phyloP scores from a whole-genome alignment of 257 asterid species.

The Cordia subcordata region DNA sequence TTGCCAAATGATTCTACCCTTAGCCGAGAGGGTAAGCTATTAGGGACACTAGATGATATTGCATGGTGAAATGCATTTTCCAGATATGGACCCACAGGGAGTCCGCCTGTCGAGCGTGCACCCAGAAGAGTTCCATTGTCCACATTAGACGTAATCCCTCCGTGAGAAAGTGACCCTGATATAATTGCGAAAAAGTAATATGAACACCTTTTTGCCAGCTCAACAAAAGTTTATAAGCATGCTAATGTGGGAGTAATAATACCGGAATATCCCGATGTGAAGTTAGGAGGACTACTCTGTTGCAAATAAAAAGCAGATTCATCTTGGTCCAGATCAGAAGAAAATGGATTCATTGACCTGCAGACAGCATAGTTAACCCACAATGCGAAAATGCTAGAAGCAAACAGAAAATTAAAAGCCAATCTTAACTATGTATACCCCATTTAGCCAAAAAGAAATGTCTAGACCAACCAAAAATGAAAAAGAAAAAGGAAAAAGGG shows the following conservation, averaged over 20 bases:
- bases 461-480: not conserved
- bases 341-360: conserved; percentile 58
- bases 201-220: conserved; percentile 12
- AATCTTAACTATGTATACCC: not conserved
- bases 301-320: conserved; percentile 49
- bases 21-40: conserved; percentile 44
- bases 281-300: conserved; percentile 54
- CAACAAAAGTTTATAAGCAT: conserved; percentile 19
- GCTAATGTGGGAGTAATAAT: conserved; percentile 22
- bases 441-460: too few relatives aligned
- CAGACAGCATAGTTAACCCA: conserved; percentile 12
- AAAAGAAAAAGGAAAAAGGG: not conserved
- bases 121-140: conserved; percentile 49
- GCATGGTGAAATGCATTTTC: conserved; percentile 56
- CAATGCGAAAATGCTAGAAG: too few relatives aligned
- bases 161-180: conserved; percentile 58
- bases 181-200: conserved; percentile 14
- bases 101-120: conserved; percentile 51
- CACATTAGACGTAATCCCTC: conserved; percentile 33
- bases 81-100: conserved; percentile 34
- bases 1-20: conserved; percentile 54
- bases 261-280: conserved; percentile 72
- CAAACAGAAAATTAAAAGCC: too few relatives aligned
- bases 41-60: conserved; percentile 61
- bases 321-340: conserved; percentile 67